Conservation (phyloP, 352 stramenopile species). For the Globisporangium apiculatum region DNA sequence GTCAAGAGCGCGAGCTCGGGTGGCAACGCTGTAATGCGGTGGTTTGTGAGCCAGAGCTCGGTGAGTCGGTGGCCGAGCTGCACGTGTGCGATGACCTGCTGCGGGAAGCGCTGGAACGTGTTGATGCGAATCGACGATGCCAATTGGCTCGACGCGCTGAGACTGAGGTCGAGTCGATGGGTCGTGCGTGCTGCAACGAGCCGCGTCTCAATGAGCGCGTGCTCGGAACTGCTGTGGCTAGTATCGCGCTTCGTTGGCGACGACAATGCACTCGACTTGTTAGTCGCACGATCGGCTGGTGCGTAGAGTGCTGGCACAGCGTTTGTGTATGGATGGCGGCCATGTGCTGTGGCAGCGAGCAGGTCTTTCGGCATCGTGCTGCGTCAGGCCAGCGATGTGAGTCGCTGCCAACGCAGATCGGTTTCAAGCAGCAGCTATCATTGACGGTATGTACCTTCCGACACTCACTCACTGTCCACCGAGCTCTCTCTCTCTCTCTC, state of each 20-base stretch:
- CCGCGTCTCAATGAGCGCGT: slow-evolving; percentile 20
- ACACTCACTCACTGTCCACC: neutral
- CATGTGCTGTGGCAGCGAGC: neutral
- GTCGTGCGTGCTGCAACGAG: slow-evolving; percentile 19
- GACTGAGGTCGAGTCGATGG: slow-evolving; percentile 21
- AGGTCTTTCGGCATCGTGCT: neutral
- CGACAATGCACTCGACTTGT: neutral
- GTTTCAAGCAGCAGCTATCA: neutral
- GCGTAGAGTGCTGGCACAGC: neutral
- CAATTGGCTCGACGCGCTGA: slow-evolving; percentile 20
- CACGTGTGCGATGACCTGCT: slow-evolving; percentile 26
- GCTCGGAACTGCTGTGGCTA: neutral
- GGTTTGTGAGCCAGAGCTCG: slow-evolving; percentile 68
- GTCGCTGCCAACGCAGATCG: neutral
- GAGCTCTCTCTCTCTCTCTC: neutral
- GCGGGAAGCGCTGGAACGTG: slow-evolving; percentile 33
- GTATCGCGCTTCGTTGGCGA: neutral
- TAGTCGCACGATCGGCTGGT: neutral
- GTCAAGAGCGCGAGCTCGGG: slow-evolving; percentile 36
- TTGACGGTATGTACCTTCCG: neutral
- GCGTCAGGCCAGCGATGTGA: neutral
- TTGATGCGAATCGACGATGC: neutral
- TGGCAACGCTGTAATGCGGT: slow-evolving; percentile 30
- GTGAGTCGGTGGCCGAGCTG: slow-evolving; percentile 26
- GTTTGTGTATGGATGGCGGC: neutral